Evolutionary conservation across 306 rosid species (phyloP), one percentile per base, ranked within the genome.

Genomic region (Cucurbita pepo): DNA sequence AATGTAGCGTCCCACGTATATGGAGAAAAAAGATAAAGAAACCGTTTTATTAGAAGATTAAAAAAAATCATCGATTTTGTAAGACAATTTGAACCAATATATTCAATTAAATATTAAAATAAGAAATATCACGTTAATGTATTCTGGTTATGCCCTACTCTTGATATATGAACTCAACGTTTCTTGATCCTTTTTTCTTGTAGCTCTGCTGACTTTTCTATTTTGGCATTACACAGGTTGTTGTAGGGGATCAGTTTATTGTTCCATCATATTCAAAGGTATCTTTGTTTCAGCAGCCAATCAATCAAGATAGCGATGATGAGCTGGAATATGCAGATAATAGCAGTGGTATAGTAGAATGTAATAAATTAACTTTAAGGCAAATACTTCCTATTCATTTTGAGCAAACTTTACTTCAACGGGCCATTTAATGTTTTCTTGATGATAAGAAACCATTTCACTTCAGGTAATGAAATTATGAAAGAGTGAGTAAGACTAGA

Each of bases 291-390:
- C 89, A 83, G 81, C 97, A 89, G 75, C 99, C 99, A 40, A 81
- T 79, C 55, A 88, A 86, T 83, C 96, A 85, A 86, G 97, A 95
- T 65, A 95, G 99, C 57, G 99, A 95, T 18, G 99, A 95, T 79
- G 97, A 95, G 91, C 92, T 95, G 30, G 99, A 91, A 81, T 88
- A 95, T 83, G 99, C 96, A 37, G 97, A 91, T 77, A 87, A 86
- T 84, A 84, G 89, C 83, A 82, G 84, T 66, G 97, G 96, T 78
- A 80, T 80, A 81, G 82, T 73, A 53, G 82, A 87, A 65, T 43
- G 79, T 52, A 52, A 52, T 52, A 16, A 69, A 47, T 13, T 56
- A 53, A 53, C 70, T 52, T 34, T 62, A 10, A 44, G 62, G 55
- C 41, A 44, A 30, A 8, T 34, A 19, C 45, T 41, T 63, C 52